phyloP scores from a whole-genome alignment of 768 basidiomycete genomes.

The Solioccasus polychromus region DNA sequence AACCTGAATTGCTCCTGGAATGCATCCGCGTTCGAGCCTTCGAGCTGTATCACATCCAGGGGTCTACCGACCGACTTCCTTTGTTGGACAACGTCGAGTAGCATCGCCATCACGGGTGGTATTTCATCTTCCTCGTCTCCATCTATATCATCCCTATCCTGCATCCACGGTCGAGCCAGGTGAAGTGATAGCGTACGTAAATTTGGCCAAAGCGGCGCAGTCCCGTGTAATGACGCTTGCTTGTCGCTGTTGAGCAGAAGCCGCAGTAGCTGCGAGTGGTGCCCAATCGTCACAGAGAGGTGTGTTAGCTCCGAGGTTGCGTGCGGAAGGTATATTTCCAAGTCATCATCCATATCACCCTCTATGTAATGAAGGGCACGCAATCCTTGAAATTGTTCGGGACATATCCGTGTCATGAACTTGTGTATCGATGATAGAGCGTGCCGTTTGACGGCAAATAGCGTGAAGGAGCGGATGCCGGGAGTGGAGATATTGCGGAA shows the following conservation, averaged over 20 bases:
- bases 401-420: conserved; percentile 34
- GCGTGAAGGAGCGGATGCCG: conserved; percentile 21
- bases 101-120: conserved; percentile 27
- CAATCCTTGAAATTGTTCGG: conserved; percentile 33
- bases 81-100: conserved; percentile 32
- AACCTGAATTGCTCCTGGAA: conserved; percentile 28
- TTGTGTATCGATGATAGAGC: conserved; percentile 33
- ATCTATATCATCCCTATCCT: conserved; percentile 30
- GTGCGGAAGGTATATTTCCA: conserved; percentile 33
- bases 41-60: conserved; percentile 24
- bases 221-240: conserved; percentile 32
- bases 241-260: conserved; percentile 34
- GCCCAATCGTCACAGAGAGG: conserved; percentile 32
- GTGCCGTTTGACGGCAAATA: conserved; percentile 27
- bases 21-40: conserved; percentile 18
- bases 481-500: conserved; percentile 36
- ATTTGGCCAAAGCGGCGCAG: conserved; percentile 30
- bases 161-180: conserved; percentile 27
- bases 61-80: conserved; percentile 29
- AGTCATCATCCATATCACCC: conserved; percentile 34
- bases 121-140: conserved; percentile 33
- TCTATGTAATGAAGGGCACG: conserved; percentile 33
- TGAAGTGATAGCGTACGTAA: conserved; percentile 30
- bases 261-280: conserved; percentile 31
- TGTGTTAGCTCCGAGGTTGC: conserved; percentile 34